Percentiles rank a stretch among this genome's conserved stretches.
Evolutionary conservation across 2,329 filamentous ascomycete genomes (phyloP).

Genomic region (Neonectria magnoliae): DNA sequence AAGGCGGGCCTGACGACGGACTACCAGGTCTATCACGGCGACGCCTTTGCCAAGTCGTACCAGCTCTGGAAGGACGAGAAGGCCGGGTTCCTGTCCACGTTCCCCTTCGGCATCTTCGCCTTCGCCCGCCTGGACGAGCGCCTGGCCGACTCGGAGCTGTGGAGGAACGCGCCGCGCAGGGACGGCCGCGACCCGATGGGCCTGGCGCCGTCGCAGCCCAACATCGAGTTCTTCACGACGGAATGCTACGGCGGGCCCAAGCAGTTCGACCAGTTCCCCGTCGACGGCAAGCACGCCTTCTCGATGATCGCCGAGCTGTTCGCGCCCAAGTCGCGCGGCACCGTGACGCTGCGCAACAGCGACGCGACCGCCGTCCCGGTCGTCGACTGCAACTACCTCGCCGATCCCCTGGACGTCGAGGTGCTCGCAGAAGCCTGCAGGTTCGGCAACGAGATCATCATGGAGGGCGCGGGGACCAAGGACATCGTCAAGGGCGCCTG

Average conservation of each 20-base stretch:
- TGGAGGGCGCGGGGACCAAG: constrained; percentile 65
- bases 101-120: constrained; percentile 71
- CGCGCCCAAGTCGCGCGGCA: constrained; percentile 64
- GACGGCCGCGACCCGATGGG: constrained; percentile 71
- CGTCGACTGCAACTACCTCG: constrained; percentile 68
- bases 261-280: constrained; percentile 64
- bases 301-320: constrained; percentile 68
- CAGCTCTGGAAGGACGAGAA: constrained; percentile 67
- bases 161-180: constrained; percentile 59
- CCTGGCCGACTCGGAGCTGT: constrained; percentile 63
- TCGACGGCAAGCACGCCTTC: constrained; percentile 64
- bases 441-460: constrained; percentile 69
- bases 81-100: constrained; percentile 66
- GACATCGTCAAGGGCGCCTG: constrained; percentile 69
- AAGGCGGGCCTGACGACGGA: constrained; percentile 64
- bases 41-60: constrained; percentile 61
- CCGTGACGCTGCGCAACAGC: constrained; percentile 59
- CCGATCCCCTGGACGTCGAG: constrained; percentile 66
- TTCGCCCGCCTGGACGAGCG: constrained; percentile 71
- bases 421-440: constrained; percentile 68
- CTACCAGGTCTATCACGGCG: constrained; percentile 61
- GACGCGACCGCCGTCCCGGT: constrained; percentile 63
- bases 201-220: constrained; percentile 64
- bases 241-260: constrained; percentile 71
- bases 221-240: constrained; percentile 70